Percentiles rank a stretch among this genome's conserved stretches.
Evolutionary conservation across 176 grass and related monocot genomes (phyloP).

Genomic region (Pontederia crassipes): DNA sequence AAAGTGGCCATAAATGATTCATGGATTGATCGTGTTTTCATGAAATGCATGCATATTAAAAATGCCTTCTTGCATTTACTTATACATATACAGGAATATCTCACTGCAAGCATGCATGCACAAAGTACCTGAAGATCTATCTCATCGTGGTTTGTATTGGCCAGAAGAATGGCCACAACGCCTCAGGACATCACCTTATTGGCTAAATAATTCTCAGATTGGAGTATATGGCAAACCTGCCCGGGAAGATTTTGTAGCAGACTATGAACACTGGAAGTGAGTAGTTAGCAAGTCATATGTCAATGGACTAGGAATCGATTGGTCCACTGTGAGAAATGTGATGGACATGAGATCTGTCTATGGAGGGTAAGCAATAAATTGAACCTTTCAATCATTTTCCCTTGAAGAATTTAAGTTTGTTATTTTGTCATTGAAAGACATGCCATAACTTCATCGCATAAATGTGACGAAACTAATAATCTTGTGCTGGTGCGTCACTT

Average conservation of each 20-base stretch:
- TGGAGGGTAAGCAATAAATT: conserved; percentile 50
- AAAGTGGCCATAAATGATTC: background rate
- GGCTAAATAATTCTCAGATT: conserved; percentile 50
- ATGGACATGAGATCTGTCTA: conserved; percentile 93
- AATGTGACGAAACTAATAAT: too few species aligned
- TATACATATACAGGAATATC: conserved; percentile 43
- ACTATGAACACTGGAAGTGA: conserved; percentile 74
- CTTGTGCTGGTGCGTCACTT: too few species aligned
- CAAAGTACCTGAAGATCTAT: conserved; percentile 35
- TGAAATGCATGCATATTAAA: background rate
- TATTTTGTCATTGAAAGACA: background rate
- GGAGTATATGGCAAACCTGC: conserved; percentile 78
- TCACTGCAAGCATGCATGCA: conserved; percentile 63
- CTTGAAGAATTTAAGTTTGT: background rate
- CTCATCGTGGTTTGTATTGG: conserved; percentile 49
- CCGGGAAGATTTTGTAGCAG: conserved; percentile 52
- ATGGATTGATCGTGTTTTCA: conserved; percentile 8
- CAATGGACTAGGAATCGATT: conserved; percentile 53
- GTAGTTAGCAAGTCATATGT: conserved; percentile 55
- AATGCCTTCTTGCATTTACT: conserved; percentile 2
- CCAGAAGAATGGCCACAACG: conserved; percentile 66
- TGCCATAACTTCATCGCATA: background rate
- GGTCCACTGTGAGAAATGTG: conserved; percentile 65
- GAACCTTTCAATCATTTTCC: background rate
- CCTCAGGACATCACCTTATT: conserved; percentile 57